Percentiles rank a stretch among this genome's conserved stretches.
Conservation (phyloP, 805 yeast genomes). For the Candida sakaeoensis region DNA sequence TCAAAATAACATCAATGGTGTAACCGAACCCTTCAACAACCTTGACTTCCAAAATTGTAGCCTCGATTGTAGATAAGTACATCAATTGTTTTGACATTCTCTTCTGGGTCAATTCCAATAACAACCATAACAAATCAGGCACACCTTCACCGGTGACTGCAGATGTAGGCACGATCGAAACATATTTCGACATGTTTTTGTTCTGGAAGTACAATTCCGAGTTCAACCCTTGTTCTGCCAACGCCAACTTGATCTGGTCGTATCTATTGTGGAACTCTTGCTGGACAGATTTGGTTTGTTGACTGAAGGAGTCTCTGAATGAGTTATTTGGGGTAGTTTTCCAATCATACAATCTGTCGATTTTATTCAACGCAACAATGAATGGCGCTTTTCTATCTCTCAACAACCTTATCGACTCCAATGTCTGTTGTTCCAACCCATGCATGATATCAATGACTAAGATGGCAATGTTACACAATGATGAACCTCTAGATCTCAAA, state of each 20-base stretch:
- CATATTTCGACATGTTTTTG: conserved; percentile 88
- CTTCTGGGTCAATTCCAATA: conserved; percentile 93
- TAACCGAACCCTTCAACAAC: conserved; percentile 98
- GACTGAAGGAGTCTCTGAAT: conserved; percentile 87
- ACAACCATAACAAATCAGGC: conserved; percentile 94
- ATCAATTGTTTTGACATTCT: conserved; percentile 98
- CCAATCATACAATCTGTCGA: conserved; percentile 98
- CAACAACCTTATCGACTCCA: conserved; percentile 86
- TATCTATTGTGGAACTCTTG: conserved; percentile 88
- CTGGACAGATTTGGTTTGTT: conserved; percentile 81
- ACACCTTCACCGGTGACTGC: conserved; percentile 99
- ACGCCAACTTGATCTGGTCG: conserved; percentile 79
- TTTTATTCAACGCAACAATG: conserved; percentile 93
- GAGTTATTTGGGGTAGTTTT: conserved; percentile 84
- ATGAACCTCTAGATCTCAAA: conserved; percentile 97
- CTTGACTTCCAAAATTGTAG: conserved; percentile 95
- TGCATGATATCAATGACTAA: conserved; percentile 98
- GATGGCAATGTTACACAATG: conserved; percentile 98
- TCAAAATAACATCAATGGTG: conserved; percentile 93
- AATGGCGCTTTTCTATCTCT: conserved; percentile 98
- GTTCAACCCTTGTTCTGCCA: conserved; percentile 97
- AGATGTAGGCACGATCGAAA: conserved; percentile 96
- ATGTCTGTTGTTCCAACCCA: conserved; percentile 96
- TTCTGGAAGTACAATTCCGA: conserved; percentile 95
- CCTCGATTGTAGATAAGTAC: conserved; percentile 91